Conservation (phyloP, 2,329 filamentous ascomycete species). For the Stachybotrys chlorohalonatus region DNA sequence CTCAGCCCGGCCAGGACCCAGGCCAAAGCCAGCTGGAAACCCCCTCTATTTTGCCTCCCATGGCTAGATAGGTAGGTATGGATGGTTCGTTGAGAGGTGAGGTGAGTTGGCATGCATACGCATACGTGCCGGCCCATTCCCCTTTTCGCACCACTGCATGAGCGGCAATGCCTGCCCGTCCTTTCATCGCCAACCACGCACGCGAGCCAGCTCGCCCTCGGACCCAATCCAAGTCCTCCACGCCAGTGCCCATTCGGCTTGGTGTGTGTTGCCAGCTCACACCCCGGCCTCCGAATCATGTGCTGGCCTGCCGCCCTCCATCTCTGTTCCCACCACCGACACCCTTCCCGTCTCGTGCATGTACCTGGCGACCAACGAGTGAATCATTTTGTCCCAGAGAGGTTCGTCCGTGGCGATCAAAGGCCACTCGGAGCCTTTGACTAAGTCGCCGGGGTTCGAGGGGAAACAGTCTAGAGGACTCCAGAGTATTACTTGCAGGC, state of each 20-base stretch:
- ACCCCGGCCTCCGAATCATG: neutral
- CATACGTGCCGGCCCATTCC: neutral
- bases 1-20: neutral
- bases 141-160: neutral
- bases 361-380: neutral
- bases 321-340: neutral
- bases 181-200: no score
- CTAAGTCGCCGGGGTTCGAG: no score
- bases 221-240: neutral
- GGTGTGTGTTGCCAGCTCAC: neutral
- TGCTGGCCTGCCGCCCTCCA: neutral
- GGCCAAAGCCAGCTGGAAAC: neutral
- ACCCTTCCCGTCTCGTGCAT: neutral
- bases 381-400: neutral
- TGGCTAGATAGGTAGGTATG: no score
- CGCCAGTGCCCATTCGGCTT: neutral
- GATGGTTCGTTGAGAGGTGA: neutral
- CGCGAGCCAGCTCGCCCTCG: no score
- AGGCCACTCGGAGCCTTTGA: no score
- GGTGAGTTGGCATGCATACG: neutral
- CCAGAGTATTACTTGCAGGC: no score
- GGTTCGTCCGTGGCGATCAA: no score
- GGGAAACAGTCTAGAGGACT: no score
- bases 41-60: no score
- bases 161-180: neutral